These are phyloP conservation scores for Nemophila menziesii DNA, from an alignment of 257 asterid species.

Conservation along the genomic window DNA sequence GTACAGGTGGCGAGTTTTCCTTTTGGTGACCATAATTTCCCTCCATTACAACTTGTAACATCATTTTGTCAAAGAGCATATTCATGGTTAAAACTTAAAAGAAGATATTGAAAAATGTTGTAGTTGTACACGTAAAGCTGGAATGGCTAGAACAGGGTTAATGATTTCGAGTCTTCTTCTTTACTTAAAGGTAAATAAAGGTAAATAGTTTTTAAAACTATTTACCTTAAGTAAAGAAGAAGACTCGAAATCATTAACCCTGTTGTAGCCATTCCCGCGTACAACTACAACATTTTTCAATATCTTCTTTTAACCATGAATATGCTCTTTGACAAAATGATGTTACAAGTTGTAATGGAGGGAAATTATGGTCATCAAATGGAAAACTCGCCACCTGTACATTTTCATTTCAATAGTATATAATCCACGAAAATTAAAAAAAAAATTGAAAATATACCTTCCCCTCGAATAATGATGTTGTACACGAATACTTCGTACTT, in stretches of 20 bases:
- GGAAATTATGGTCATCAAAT: slow-evolving; percentile 95
- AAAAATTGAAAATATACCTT: slow-evolving; percentile 47
- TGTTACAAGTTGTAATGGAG: slow-evolving; percentile 84
- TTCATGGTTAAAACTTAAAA: slow-evolving; percentile 94
- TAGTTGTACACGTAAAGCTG: slow-evolving; percentile 95
- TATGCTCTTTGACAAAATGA: slow-evolving; percentile 98
- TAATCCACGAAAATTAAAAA: too few species aligned
- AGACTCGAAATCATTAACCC: slow-evolving; percentile 99
- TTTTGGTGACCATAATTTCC: slow-evolving; percentile 94
- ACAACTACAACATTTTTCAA: slow-evolving; percentile 97
- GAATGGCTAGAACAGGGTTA: slow-evolving; percentile 99
- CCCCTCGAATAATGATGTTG: slow-evolving; percentile 92
- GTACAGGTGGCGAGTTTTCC: slow-evolving; percentile 93
- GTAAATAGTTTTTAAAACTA: too few species aligned
- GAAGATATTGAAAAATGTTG: slow-evolving; percentile 96
- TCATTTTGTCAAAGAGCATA: slow-evolving; percentile 96
- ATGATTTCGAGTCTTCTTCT: slow-evolving; percentile 97
- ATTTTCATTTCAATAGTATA: not conserved
- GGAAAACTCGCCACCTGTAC: slow-evolving; percentile 92
- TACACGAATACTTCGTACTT: slow-evolving; percentile 92
- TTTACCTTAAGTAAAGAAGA: slow-evolving; percentile 72
- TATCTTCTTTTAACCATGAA: slow-evolving; percentile 98
- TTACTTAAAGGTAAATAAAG: slow-evolving; percentile 49
- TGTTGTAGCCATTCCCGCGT: slow-evolving; percentile 99
- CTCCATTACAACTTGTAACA: slow-evolving; percentile 84